Evolutionary conservation across 2,329 filamentous ascomycete species (phyloP).

Genomic region (Diplocarpon mali): DNA sequence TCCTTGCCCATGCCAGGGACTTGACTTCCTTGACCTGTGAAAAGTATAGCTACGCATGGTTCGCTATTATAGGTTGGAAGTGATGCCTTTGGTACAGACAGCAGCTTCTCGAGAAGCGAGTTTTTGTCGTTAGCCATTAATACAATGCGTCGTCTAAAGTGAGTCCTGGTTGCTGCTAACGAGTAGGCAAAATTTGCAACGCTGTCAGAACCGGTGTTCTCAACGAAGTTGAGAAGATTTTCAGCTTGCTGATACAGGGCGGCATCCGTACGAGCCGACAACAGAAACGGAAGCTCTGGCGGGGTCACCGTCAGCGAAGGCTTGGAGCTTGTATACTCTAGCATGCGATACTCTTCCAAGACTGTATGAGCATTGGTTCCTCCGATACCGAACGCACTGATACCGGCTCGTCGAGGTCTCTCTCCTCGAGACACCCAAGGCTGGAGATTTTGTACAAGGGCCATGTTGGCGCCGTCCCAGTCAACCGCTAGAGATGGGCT

Average conservation of each 20-base stretch:
- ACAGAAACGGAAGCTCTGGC: not conserved
- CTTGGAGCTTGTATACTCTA: not conserved
- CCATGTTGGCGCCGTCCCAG: not conserved
- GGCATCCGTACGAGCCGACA: not conserved
- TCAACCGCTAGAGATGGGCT: not conserved
- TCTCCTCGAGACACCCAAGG: not conserved
- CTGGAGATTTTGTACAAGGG: not conserved
- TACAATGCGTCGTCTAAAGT: not conserved
- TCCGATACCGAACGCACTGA: not conserved
- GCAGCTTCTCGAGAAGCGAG: not conserved
- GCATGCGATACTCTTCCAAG: not conserved
- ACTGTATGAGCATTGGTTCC: not conserved
- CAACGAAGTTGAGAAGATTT: not conserved
- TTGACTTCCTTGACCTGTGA: not conserved
- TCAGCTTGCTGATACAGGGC: not conserved
- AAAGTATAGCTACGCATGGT: not conserved
- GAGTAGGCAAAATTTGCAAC: not conserved
- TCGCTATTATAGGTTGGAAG: not conserved
- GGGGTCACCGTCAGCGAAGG: not conserved
- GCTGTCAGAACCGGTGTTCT: not conserved
- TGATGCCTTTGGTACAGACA: not conserved
- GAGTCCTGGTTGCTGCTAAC: not conserved
- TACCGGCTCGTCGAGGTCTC: not conserved
- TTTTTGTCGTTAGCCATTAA: not conserved
- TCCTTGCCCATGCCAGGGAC: not conserved